Base-by-base conservation (phyloP, 352 stramenopile species). In the Globisporangium takayamanum region DNA sequence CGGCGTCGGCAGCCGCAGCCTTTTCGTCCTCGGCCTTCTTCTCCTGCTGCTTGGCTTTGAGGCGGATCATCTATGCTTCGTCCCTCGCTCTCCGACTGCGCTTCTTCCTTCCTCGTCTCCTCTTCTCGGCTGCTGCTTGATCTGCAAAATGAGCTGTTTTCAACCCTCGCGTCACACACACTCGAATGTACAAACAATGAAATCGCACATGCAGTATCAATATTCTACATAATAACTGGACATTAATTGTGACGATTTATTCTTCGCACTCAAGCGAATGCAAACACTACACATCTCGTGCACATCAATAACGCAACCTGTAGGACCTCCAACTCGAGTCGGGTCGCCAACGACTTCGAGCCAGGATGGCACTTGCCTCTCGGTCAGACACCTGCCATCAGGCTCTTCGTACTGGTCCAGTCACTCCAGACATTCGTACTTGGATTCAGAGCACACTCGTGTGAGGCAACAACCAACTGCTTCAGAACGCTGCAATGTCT, bases 21-120 rank as follows among this genome's bases (percentile, higher is more conserved):
- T 82, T 67, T 56, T 87, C 70, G 60, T 95, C 82, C 58, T 93
- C 84, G 15, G 78, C 74, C 57, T 88, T 88, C 70, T 94, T 95
- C 69, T 94, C 80, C 47, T 85, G 78, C 70, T 92, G 84, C 72
- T 89, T 92, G 26, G 82, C 79, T 77, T 91, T 91, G 46, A 91
- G 72, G 53, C 81, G 81, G 67, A 91, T 89, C 81, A 91, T 91
- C 12, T 47, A 5, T 33, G n/a, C 14, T 50, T 8, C 6, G 12
- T 30, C 33, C 3, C 50, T 55, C 33, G 26, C 33, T 7, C 22
- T 41, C 7, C 39, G n/a, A 5, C 22, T 6, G 25, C 53, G n/a
- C 42, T 36, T 33, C n/a, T 49, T 37, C 20, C 15, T 22, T 22
- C 22, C 22, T 22, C 22, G 22, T 22, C 22, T 57, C n/a, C 18